phyloP scores from a whole-genome alignment of 2,329 filamentous ascomycete species.

The Trichoderma arundinaceum region DNA sequence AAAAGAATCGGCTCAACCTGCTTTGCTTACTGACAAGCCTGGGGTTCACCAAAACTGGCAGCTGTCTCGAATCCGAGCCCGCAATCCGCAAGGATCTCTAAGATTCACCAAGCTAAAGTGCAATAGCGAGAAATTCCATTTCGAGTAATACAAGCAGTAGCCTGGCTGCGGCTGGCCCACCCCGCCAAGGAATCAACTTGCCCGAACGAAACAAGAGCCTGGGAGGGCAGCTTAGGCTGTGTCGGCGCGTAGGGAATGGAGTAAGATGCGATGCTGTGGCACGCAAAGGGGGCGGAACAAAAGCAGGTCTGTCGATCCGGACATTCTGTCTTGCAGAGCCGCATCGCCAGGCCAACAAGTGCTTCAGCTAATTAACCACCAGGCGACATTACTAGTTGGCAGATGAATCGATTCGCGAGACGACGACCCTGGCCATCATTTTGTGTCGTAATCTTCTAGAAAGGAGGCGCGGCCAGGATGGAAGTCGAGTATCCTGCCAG shows the following conservation, averaged over 20 bases:
- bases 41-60: constrained; percentile 11
- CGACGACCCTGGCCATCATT: not conserved
- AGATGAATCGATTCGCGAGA: constrained; percentile 23
- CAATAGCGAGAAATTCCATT: not conserved
- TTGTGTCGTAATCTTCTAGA: constrained; percentile 18
- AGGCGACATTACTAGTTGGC: not conserved
- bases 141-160: not conserved
- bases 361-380: not conserved
- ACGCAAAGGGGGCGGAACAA: not conserved
- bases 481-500: not conserved
- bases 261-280: not conserved
- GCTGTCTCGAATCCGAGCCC: constrained; percentile 6
- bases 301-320: not conserved
- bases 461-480: constrained; percentile 10
- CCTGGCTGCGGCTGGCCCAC: not conserved
- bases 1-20: constrained; percentile 6
- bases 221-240: not conserved
- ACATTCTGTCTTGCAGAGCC: constrained; percentile 18
- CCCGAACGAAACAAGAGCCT: not conserved
- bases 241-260: not conserved
- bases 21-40: constrained; percentile 5
- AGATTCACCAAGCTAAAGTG: not conserved
- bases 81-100: constrained; percentile 13
- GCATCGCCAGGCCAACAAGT: not conserved
- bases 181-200: not conserved